phyloP scores from a whole-genome alignment of 257 asterid species.

The Dorcoceras hygrometricum region DNA sequence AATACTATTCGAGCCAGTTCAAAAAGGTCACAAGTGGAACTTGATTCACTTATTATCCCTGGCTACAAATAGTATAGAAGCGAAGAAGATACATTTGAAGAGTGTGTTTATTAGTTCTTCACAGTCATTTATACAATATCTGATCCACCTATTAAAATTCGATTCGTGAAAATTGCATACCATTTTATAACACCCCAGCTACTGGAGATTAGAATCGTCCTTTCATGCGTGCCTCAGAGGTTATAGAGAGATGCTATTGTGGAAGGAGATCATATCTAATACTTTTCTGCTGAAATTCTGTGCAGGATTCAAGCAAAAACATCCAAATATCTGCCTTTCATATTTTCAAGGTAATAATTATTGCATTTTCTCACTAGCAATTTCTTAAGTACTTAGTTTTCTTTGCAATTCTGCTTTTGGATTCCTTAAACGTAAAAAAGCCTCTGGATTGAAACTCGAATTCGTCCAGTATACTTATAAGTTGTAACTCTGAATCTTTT shows the following conservation, averaged over 20 bases:
- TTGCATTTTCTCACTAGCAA: slow-evolving; percentile 14
- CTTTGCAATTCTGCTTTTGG: not conserved
- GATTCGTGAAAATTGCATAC: not conserved
- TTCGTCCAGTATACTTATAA: not conserved
- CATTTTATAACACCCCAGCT: slow-evolving; percentile 14
- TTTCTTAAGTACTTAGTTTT: slow-evolving; percentile 3
- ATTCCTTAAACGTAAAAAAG: not conserved
- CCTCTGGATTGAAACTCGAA: not conserved
- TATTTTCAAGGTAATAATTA: slow-evolving; percentile 75
- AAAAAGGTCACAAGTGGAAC: not conserved
- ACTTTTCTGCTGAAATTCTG: slow-evolving; percentile 24
- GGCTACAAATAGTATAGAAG: not conserved
- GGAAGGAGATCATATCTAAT: slow-evolving; percentile 5
- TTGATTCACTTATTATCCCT: not conserved
- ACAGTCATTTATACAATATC: not conserved
- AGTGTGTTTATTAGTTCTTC: slow-evolving; percentile 10
- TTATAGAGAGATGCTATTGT: slow-evolving; percentile 8
- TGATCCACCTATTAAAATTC: slow-evolving; percentile 8
- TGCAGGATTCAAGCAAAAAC: slow-evolving; percentile 95
- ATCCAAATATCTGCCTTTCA: slow-evolving; percentile 94
- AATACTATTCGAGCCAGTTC: not conserved
- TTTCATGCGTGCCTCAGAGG: slow-evolving; percentile 20
- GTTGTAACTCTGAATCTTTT: not conserved
- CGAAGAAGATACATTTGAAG: slow-evolving; percentile 5
- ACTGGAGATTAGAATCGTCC: slow-evolving; percentile 16